Evolutionary conservation across 495 filamentous ascomycete species (phyloP).

Genomic region (Choiromyces venosus): DNA sequence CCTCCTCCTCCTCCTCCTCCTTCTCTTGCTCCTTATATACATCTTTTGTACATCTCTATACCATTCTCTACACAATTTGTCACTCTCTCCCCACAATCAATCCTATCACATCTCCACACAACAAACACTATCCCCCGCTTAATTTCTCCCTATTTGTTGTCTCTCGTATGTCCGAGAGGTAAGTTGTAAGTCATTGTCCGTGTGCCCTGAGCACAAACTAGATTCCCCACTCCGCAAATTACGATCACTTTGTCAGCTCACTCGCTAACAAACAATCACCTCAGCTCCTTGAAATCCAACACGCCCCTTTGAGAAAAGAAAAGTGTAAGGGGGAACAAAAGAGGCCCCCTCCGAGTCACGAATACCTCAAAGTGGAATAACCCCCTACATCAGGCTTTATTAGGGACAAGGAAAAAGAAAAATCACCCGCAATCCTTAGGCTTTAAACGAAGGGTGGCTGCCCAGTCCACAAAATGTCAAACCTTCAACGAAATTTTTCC

Average conservation of each 20-base stretch:
- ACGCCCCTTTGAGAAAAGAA: neutral
- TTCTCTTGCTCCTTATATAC: neutral
- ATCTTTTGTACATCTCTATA: neutral
- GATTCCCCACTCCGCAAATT: neutral
- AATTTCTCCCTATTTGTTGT: neutral
- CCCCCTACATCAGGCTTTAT: neutral
- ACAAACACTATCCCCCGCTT: neutral
- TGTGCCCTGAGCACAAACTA: neutral
- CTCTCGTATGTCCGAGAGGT: neutral
- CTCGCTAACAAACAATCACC: slow-evolving; percentile 5
- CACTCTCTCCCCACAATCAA: neutral
- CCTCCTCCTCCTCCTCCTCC: neutral
- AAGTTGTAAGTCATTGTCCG: neutral
- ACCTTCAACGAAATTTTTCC: slow-evolving; percentile 35
- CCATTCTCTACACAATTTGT: neutral
- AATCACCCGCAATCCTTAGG: neutral
- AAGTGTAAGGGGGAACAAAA: neutral
- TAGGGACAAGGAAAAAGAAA: neutral
- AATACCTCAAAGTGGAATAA: neutral
- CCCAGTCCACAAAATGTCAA: slow-evolving; percentile 4
- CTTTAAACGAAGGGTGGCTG: slow-evolving; percentile 5
- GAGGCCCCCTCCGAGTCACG: neutral
- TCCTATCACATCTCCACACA: neutral
- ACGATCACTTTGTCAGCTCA: slow-evolving; percentile 11
- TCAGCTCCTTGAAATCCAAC: slow-evolving; percentile 4